phyloP scores from a whole-genome alignment of 805 yeast genomes.

The Zygosaccharomyces bailii region DNA sequence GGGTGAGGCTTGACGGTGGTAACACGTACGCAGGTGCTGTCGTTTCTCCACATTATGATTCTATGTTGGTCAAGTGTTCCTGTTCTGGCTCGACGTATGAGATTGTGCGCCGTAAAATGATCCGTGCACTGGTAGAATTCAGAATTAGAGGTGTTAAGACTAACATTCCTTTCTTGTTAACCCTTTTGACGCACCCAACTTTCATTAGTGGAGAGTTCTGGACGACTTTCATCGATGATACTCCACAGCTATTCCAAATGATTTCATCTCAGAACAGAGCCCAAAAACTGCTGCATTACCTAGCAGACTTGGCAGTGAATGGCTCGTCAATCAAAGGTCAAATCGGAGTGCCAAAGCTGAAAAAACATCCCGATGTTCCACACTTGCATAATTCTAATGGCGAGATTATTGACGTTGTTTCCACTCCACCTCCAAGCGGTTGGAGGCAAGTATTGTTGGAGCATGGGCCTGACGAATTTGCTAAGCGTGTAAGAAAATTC shows the following conservation, averaged over 20 bases:
- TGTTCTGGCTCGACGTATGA: constrained; percentile 97
- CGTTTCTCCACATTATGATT: constrained; percentile 95
- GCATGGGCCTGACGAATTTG: constrained; percentile 87
- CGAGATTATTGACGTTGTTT: constrained; percentile 53
- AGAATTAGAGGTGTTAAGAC: constrained; percentile 99
- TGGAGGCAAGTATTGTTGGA: constrained; percentile 87
- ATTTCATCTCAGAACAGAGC: constrained; percentile 95
- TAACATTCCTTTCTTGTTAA: constrained; percentile 92
- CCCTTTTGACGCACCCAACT: constrained; percentile 84
- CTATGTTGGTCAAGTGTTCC: constrained; percentile 96
- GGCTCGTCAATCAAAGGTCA: constrained; percentile 97
- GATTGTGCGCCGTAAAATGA: constrained; percentile 96
- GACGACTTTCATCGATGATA: constrained; percentile 98
- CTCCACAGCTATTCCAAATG: constrained; percentile 94
- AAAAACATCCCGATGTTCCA: constrained; percentile 74
- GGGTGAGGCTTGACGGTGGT: constrained; percentile 98
- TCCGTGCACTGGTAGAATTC: constrained; percentile 93
- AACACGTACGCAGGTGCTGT: constrained; percentile 96
- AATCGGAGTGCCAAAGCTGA: constrained; percentile 83
- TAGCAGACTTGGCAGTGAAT: constrained; percentile 91
- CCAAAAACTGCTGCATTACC: constrained; percentile 82
- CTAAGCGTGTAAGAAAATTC: constrained; percentile 77
- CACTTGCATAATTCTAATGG: constrained; percentile 60
- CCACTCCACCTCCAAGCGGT: constrained; percentile 62
- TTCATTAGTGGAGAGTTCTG: constrained; percentile 86